A percentile compares a stretch with the other conserved stretches of the same genome.
Conservation (phyloP, 768 basidiomycete species). For the Russula olivacea region DNA sequence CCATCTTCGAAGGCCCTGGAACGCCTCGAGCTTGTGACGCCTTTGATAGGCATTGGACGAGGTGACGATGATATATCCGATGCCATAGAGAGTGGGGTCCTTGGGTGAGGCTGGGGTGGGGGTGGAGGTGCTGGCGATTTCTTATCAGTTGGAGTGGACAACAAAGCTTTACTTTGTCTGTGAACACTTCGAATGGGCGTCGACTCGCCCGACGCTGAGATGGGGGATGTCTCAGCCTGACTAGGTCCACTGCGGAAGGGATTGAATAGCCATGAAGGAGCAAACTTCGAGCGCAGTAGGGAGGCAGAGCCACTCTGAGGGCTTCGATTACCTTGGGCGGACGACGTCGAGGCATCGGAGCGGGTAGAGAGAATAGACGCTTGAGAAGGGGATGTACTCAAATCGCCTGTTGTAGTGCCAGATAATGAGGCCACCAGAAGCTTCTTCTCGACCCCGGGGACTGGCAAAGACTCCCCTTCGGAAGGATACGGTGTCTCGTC, state of each 20-base stretch:
- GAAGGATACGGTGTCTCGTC: slow-evolving; percentile 62
- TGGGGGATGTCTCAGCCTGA: slow-evolving; percentile 56
- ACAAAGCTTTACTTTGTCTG: slow-evolving; percentile 25
- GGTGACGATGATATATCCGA: slow-evolving; percentile 33
- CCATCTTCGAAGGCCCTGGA: slow-evolving; percentile 55
- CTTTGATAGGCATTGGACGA: slow-evolving; percentile 38
- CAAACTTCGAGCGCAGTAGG: slow-evolving; percentile 49
- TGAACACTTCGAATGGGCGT: slow-evolving; percentile 26
- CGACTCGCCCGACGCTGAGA: slow-evolving; percentile 46
- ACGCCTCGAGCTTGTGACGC: slow-evolving; percentile 30
- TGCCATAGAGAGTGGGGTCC: neutral
- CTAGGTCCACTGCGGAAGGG: slow-evolving; percentile 60
- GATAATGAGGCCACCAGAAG: slow-evolving; percentile 24
- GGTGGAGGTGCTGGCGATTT: neutral
- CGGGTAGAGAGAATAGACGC: slow-evolving; percentile 55
- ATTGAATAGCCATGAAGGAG: slow-evolving; percentile 76
- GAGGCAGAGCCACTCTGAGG: slow-evolving; percentile 25
- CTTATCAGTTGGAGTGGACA: slow-evolving; percentile 1
- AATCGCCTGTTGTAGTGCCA: slow-evolving; percentile 19
- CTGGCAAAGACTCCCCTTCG: slow-evolving; percentile 46
- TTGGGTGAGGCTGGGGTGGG: slow-evolving; percentile 1
- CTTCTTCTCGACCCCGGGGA: slow-evolving; percentile 22
- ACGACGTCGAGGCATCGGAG: slow-evolving; percentile 41
- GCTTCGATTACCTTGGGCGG: slow-evolving; percentile 25
- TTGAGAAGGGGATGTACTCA: slow-evolving; percentile 62